These are phyloP conservation scores for Prunus kanzakura DNA, from an alignment of 306 rosid genomes.

Conservation along the genomic window DNA sequence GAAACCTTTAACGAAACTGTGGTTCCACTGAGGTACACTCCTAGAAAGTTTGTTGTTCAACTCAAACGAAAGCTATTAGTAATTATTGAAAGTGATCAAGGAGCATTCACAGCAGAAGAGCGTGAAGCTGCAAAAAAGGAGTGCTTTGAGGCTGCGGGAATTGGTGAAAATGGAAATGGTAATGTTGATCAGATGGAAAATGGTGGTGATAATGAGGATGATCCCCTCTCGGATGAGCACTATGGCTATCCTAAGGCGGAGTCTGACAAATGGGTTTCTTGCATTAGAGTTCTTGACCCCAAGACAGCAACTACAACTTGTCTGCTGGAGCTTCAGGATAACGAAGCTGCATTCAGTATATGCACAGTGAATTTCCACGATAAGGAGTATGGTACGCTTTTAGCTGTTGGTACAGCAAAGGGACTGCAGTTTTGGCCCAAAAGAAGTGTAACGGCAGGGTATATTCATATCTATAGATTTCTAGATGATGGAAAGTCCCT, in stretches of 20 bases:
- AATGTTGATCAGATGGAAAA: constrained; percentile 82
- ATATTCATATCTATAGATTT: constrained; percentile 88
- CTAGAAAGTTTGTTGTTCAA: constrained; percentile 91
- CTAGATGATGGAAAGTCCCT: constrained; percentile 88
- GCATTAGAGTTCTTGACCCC: constrained; percentile 97
- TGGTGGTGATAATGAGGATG: constrained; percentile 92
- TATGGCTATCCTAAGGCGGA: constrained; percentile 95
- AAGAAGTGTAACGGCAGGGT: constrained; percentile 63
- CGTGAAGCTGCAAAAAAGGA: constrained; percentile 89
- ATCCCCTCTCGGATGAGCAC: constrained; percentile 81
- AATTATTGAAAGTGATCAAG: constrained; percentile 93
- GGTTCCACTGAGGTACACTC: constrained; percentile 95
- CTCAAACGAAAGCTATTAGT: constrained; percentile 77
- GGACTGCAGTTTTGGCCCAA: constrained; percentile 89
- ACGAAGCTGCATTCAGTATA: constrained; percentile 91
- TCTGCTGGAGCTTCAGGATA: constrained; percentile 93
- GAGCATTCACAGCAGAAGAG: constrained; percentile 85
- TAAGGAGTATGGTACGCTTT: constrained; percentile 89
- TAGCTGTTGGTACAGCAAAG: constrained; percentile 96
- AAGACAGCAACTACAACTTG: constrained; percentile 79
- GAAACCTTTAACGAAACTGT: constrained; percentile 96
- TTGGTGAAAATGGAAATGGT: constrained; percentile 76
- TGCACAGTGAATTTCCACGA: constrained; percentile 94
- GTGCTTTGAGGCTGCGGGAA: constrained; percentile 77
- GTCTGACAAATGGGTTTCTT: constrained; percentile 88